These are phyloP conservation scores for Cladosporium sp. DNA, from an alignment of 2,329 filamentous ascomycete species.

Conservation along the genomic window DNA sequence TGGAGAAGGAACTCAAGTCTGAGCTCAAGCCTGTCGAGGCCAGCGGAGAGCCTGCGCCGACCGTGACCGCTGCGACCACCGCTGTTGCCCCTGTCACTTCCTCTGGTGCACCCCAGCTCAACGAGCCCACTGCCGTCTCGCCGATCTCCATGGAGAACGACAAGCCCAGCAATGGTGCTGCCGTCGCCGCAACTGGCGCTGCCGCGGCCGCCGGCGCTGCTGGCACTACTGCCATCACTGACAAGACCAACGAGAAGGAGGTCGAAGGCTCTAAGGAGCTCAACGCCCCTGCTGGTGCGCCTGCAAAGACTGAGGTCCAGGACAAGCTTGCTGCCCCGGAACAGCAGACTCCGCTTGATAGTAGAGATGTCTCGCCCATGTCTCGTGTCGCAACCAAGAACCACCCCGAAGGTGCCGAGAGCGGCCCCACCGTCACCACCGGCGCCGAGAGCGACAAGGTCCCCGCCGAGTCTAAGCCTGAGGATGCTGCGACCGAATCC, in stretches of 20 bases:
- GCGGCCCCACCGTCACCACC: constrained; percentile 14
- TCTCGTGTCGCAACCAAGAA: constrained; percentile 14
- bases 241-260: constrained; percentile 7
- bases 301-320: constrained; percentile 15
- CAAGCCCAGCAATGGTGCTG: constrained; percentile 4
- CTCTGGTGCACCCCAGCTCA: constrained; percentile 28
- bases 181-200: constrained; percentile 2
- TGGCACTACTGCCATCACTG: constrained; percentile 4
- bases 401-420: constrained; percentile 10
- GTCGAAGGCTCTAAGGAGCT: constrained; percentile 8
- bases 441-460: constrained; percentile 24
- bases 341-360: constrained; percentile 1
- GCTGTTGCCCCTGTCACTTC: constrained; percentile 10
- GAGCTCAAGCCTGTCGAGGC: constrained; percentile 46
- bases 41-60: constrained; percentile 43
- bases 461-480: constrained; percentile 21
- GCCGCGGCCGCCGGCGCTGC: constrained; percentile 3
- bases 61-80: constrained; percentile 23
- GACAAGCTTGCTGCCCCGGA: constrained; percentile 8
- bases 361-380: constrained; percentile 10
- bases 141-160: constrained; percentile 12
- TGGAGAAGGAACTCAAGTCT: constrained; percentile 70
- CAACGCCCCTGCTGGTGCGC: constrained; percentile 14
- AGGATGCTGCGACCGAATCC: constrained; percentile 22
- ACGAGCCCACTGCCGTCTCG: constrained; percentile 17